Percentiles rank a stretch among this genome's conserved stretches.
phyloP scores from a whole-genome alignment of 148 eudicot species.

The Limonium bicolor region DNA sequence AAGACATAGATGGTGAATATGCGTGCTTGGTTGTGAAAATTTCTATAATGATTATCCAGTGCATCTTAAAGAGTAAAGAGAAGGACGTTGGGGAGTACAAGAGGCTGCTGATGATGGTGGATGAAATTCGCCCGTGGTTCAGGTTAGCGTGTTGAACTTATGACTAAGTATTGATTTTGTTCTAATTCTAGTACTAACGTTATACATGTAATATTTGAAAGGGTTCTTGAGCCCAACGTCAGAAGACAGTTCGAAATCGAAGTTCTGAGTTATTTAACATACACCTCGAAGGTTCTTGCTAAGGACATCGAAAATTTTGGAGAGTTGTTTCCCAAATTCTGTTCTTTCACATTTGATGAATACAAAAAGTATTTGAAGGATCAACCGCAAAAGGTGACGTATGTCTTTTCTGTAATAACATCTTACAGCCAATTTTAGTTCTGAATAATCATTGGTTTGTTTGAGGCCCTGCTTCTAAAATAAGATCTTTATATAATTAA shows the following conservation, averaged over 20 bases:
- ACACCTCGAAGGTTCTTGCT: conserved; percentile 30
- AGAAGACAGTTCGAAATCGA: conserved; percentile 30
- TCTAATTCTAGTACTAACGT: not conserved
- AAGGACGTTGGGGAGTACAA: conserved; percentile 32
- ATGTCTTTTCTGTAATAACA: not conserved
- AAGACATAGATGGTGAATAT: conserved; percentile 23
- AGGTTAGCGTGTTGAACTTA: conserved; percentile 20
- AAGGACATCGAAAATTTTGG: conserved; percentile 22
- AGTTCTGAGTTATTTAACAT: conserved; percentile 37
- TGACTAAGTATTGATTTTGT: not conserved
- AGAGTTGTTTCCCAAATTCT: conserved; percentile 29
- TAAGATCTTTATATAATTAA: too few species aligned
- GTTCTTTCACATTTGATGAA: conserved; percentile 27
- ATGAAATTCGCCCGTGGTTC: conserved; percentile 56
- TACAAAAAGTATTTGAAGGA: conserved; percentile 32
- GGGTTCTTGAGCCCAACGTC: conserved; percentile 41
- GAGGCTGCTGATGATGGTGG: conserved; percentile 25
- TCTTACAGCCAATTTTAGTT: too few species aligned
- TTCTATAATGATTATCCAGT: conserved; percentile 34
- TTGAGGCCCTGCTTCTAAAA: too few species aligned
- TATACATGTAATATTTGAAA: conserved; percentile 8
- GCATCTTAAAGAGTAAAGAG: conserved; percentile 26
- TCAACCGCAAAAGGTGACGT: conserved; percentile 41
- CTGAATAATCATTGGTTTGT: not conserved
- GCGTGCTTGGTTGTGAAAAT: conserved; percentile 39